Conservation (phyloP, 2,329 filamentous ascomycete species). For the Paracoccidioides lutzii region DNA sequence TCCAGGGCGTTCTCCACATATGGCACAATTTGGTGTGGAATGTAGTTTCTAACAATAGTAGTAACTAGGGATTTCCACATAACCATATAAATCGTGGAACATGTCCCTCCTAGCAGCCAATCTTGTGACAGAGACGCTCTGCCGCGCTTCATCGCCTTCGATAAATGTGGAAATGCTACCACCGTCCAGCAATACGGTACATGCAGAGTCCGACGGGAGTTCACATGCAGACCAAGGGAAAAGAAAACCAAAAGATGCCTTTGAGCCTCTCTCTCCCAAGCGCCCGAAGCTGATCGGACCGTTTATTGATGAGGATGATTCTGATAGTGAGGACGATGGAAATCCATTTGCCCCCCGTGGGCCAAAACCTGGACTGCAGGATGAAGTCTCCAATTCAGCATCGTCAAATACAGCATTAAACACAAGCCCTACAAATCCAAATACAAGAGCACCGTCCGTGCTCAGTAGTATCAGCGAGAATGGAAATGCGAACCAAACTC, state of each 20-base stretch:
- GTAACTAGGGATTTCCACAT: neutral
- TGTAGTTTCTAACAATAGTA: neutral
- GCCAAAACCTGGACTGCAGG: neutral
- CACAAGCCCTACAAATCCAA: neutral
- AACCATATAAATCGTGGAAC: conserved; percentile 2
- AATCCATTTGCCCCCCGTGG: neutral
- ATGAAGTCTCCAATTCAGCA: neutral
- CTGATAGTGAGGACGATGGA: conserved; percentile 17
- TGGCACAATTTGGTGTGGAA: too few species aligned
- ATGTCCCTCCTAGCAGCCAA: conserved; percentile 5
- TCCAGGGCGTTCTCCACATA: too few species aligned
- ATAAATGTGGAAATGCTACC: conserved; percentile 10
- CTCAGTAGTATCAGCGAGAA: neutral
- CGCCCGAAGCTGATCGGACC: conserved; percentile 29
- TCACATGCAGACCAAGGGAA: conserved; percentile 20
- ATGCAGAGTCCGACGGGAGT: conserved; percentile 14
- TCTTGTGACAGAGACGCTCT: conserved; percentile 9
- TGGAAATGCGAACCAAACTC: too few species aligned
- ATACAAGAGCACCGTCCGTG: neutral
- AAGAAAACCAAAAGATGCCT: conserved; percentile 22
- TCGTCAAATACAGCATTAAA: neutral
- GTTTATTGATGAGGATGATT: conserved; percentile 30
- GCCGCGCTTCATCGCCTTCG: conserved; percentile 18
- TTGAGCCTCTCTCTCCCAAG: conserved; percentile 23
- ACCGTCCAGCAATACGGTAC: conserved; percentile 22